A percentile compares a stretch with the other conserved stretches of the same genome.
These are phyloP conservation scores for Trichoderma sp. DNA, from an alignment of 2,329 filamentous ascomycete species.

Conservation along the genomic window DNA sequence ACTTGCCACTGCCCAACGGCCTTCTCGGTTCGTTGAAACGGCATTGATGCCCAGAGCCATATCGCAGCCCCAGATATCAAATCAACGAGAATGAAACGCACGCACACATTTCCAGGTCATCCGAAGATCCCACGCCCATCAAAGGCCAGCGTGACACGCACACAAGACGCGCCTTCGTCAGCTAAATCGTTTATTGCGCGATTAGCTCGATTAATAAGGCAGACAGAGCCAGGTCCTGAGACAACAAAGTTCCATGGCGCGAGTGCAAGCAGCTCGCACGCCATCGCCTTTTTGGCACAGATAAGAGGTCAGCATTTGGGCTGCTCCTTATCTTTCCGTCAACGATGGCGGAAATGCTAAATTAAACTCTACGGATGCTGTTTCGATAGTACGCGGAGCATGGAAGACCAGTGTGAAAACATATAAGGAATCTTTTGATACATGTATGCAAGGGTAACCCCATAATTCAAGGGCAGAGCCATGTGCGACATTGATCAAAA, in stretches of 20 bases:
- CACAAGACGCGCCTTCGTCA: conserved; percentile 19
- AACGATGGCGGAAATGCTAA: background rate
- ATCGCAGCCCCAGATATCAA: background rate
- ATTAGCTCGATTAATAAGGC: conserved; percentile 18
- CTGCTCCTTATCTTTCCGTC: background rate
- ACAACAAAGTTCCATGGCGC: conserved; percentile 14
- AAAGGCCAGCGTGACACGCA: conserved; percentile 12
- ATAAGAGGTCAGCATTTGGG: background rate
- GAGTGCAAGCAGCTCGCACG: conserved; percentile 16
- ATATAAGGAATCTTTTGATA: background rate
- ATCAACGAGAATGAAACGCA: background rate
- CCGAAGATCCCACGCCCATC: conserved; percentile 7
- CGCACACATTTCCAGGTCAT: background rate
- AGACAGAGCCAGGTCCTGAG: background rate
- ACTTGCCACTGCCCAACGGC: background rate
- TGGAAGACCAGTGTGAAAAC: background rate
- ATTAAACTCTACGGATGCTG: background rate
- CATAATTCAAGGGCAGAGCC: background rate
- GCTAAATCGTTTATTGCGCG: conserved; percentile 18
- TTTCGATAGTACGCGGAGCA: background rate
- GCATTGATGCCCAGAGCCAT: conserved; percentile 13
- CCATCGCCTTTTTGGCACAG: conserved; percentile 5
- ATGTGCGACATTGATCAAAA: background rate
- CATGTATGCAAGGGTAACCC: background rate
- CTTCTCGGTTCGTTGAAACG: background rate